Evolutionary conservation across 1,284 basidiomycete genomes (phyloP), one percentile per base, ranked within the genome.

Genomic region (Earliella scabrosa): DNA sequence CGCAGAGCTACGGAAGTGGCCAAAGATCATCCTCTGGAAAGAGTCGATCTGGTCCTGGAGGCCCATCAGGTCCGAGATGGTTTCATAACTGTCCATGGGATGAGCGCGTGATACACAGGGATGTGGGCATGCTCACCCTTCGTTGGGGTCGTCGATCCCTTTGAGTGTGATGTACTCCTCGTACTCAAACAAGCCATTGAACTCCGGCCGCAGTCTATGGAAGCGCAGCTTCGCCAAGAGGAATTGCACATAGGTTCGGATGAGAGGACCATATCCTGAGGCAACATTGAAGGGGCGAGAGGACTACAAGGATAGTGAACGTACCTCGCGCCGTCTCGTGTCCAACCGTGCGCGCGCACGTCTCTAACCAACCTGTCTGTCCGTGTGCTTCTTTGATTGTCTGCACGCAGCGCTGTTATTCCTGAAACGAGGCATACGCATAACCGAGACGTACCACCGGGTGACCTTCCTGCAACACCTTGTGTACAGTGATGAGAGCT

Each of bases 31-130:
- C 74, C 95, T 95, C 70, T 98, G 95, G 79, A 98, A 98, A 4
- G 93, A 92, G 69, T 98, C 95, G 54, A 98, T 98, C 72, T 97
- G 93, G 71, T 98, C 95, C 79, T 98, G 95, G 44, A 98, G 79
- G 24, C 86, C 87, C 95, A 97, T 98, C 45, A 98, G 85, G 72
- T 98, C 95, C 21, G 87, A 89, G 63, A 98, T 98, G 1, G 95
- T 97, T 74, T 98, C 95, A 67, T 96, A 98, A 47, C 95, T 96
- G 66, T 8, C 20, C 46, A 66, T 11, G 24, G 31, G 63, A 20
- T 27, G 2, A n/a, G 49, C 45, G 11, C 13, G 13, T 38, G 20
- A 38, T 20, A 26, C 23, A 35, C 2, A 38, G 36, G 10, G 21
- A n/a, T n/a, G n/a, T n/a, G n/a, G n/a, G n/a, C n/a, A n/a, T n/a